Evolutionary conservation across 305 asterid species (phyloP).

Genomic region (Fraxinus greggii): DNA sequence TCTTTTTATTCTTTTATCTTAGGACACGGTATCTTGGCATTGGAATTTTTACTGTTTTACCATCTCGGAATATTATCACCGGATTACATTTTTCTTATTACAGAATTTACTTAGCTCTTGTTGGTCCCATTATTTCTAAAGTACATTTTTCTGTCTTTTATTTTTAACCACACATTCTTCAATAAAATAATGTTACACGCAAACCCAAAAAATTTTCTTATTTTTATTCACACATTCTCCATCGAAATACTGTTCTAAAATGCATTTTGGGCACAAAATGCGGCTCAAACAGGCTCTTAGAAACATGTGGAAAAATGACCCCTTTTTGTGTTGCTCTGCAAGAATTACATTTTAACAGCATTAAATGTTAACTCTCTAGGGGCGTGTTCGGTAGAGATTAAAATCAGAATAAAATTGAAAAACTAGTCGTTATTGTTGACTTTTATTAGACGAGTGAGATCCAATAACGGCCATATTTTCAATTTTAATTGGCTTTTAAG

Average conservation of each 20-base stretch:
- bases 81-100: not conserved
- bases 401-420: no score
- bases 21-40: not conserved
- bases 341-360: not conserved
- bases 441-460: no score
- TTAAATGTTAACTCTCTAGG: not conserved
- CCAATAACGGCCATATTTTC: no score
- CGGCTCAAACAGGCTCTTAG: not conserved
- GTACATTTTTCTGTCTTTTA: not conserved
- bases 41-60: not conserved
- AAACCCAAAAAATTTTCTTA: no score
- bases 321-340: not conserved
- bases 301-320: not conserved
- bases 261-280: not conserved
- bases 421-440: no score
- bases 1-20: not conserved
- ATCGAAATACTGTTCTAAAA: no score
- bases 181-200: no score
- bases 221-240: not conserved
- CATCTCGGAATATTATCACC: not conserved
- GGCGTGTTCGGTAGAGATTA: no score
- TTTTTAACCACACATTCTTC: not conserved
- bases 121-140: not conserved
- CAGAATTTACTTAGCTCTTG: not conserved
- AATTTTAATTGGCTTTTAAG: no score